Conservation (phyloP, 306 rosid species). For the Cyclanthera cordifolia region DNA sequence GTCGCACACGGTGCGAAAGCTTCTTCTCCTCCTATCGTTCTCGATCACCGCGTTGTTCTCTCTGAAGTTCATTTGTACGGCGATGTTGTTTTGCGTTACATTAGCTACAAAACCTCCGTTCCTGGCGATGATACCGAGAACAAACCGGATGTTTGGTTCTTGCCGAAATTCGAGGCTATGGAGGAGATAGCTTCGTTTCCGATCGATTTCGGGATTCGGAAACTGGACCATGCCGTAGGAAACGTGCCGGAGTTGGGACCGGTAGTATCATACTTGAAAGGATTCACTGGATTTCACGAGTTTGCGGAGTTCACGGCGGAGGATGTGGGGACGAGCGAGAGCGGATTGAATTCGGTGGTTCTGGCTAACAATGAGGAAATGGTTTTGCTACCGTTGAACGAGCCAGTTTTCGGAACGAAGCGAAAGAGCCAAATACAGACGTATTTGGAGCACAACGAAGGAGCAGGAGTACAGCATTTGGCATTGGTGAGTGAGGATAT, state of each 20-base stretch:
- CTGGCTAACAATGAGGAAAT: slow-evolving; percentile 62
- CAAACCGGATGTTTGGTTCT: slow-evolving; percentile 33
- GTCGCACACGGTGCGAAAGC: slow-evolving; percentile 53
- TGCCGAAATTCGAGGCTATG: slow-evolving; percentile 53
- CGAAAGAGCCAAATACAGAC: slow-evolving; percentile 89
- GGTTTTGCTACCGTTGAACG: slow-evolving; percentile 71
- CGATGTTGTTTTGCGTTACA: slow-evolving; percentile 71
- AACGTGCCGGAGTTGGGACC: slow-evolving; percentile 53
- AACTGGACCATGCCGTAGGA: slow-evolving; percentile 88
- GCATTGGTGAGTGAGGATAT: slow-evolving; percentile 52
- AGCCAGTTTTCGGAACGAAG: slow-evolving; percentile 81
- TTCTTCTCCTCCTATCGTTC: slow-evolving; percentile 27
- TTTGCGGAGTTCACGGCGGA: slow-evolving; percentile 94
- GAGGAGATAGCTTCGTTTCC: slow-evolving; percentile 28
- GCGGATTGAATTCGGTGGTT: slow-evolving; percentile 73
- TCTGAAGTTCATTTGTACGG: slow-evolving; percentile 73
- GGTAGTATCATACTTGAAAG: slow-evolving; percentile 37
- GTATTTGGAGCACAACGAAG: slow-evolving; percentile 86
- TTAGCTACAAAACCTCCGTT: slow-evolving; percentile 31
- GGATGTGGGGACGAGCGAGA: slow-evolving; percentile 80
- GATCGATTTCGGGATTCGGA: slow-evolving; percentile 56
- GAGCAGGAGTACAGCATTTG: slow-evolving; percentile 78
- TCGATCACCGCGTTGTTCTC: slow-evolving; percentile 30
- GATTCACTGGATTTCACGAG: slow-evolving; percentile 71
- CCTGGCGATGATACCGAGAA: slow-evolving; percentile 14